Evolutionary conservation across 129 eudicot genomes (phyloP), one percentile per base, ranked within the genome.

Genomic region (Saussurea involucrata): DNA sequence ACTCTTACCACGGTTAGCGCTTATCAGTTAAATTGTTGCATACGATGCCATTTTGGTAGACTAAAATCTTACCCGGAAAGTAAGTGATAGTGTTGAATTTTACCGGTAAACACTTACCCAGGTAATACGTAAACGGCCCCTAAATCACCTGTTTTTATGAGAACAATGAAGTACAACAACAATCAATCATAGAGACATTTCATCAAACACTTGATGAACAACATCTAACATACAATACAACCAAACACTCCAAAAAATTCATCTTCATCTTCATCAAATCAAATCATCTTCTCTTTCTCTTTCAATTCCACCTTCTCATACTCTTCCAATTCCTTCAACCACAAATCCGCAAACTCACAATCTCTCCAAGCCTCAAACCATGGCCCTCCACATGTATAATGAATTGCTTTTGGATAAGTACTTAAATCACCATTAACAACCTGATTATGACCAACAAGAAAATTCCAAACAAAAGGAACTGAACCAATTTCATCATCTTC

Each of bases 311-410:
- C 82, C 77, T 87, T 87, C 85, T 86, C 18, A 34, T 24, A 89
- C 78, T 91, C 98, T 46, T 91, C 93, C 81, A 69, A 24, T 81
- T 91, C 98, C 42, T 84, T 91, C 78, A 88, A 61, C 98, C 98
- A 95, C 81, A 95, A 67, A 34, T 89, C 97, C 76, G 79, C 96
- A 77, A 95, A 91, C 73, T 95, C 98, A 63, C 98, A 95, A 75
- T 87, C 90, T 85, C 87, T 95, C 92, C 92, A 89, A 28, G 85
- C 93, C 71, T 95, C 97, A 77, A 95, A 95, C 98, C 98, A 95
- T 21, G 98, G 97, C 33, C 98, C 98, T 2, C 98, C 97, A 3
- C 81, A 88, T 1, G 97, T 95, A 68, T 89, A 94, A 83, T 94
- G 98, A 57, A 95, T 81, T 0, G 97, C 97, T 79, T 84, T 95